Evolutionary conservation across 345 rosid species (phyloP).

Genomic region (Lepidium africanum): DNA sequence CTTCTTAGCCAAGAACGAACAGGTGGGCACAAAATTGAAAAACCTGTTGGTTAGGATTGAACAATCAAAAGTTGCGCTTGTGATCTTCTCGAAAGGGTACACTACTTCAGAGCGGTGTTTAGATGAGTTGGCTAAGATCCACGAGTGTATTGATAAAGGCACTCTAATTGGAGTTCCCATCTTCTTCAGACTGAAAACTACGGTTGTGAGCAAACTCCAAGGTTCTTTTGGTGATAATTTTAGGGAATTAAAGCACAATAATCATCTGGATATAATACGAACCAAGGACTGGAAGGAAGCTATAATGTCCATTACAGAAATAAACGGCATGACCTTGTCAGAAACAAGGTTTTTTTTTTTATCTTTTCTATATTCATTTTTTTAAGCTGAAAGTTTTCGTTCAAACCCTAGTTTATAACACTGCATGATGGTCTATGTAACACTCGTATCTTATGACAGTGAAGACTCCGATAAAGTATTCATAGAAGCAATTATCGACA

Average conservation of each 20-base stretch:
- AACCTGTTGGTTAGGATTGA: neutral
- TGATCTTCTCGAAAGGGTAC: neutral
- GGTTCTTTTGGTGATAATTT: neutral
- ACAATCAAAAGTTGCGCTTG: neutral
- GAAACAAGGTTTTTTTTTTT: neutral
- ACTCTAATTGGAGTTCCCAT: neutral
- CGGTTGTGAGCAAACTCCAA: neutral
- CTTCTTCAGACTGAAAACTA: neutral
- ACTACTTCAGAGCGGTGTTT: neutral
- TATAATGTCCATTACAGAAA: neutral
- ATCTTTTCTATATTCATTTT: neutral
- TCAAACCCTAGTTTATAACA: too few relatives aligned
- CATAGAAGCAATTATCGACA: too few relatives aligned
- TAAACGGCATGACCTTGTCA: neutral
- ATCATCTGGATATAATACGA: neutral
- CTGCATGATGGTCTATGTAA: too few relatives aligned
- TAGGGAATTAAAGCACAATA: neutral
- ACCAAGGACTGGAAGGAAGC: slow-evolving; percentile 15
- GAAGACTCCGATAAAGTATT: too few relatives aligned
- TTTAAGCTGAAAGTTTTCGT: too few relatives aligned
- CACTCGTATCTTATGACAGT: too few relatives aligned
- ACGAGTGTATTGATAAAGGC: neutral
- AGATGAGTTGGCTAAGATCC: slow-evolving; percentile 3
- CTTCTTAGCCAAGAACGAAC: neutral
- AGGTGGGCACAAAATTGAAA: neutral